Base-by-base conservation (phyloP, 352 stramenopile genomes). In the Phytopythium oedochilum region DNA sequence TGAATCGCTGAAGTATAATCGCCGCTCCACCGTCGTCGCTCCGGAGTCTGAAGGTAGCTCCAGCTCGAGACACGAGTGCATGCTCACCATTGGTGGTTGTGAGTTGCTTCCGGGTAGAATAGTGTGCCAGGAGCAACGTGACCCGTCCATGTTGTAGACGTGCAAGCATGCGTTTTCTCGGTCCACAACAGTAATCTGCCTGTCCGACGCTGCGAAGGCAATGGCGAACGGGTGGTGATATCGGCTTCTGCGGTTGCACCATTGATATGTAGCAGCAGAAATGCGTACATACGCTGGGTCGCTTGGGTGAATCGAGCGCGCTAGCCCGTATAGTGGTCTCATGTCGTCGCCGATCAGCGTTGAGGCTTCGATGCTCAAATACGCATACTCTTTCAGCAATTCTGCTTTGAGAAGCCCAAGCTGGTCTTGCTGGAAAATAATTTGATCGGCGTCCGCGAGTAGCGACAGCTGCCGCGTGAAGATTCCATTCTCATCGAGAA, bases 401-500 rank as follows among this genome's bases (percentile, higher is more conserved):
- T 42, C 32, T 6, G 64, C 56, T 15, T 65, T 57, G 8, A 82
- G 28, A 23, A 15, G 34, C 3, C 59, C 63, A 14, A 87, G 64
- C 17, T 70, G 53, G 3, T 72, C 53, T 28, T 63, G 70, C 34
- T 85, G 71, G 38, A 75, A 76, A 12, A 28, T 14, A 7, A 80
- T 69, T 36, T 87, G 74, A 4, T 82, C 66, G 5, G 40, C 17
- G 32, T 52, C 73, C 1, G 72, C 61, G 31, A 89, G 66, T 14
- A 87, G 29, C 20, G 76, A 87, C 1, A 92, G 40, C 25, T 77
- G 61, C 10, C 76, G 68, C 22, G 87, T 29, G 28, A 82, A 80
- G 15, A 70, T 62, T 3, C 81, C 81, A 0, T 60, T 58, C 43
- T 89, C 78, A 20, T 75, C 82, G 11, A 92, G 59, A n/a, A 92